Evolutionary conservation across 2,329 filamentous ascomycete species (phyloP).

Genomic region (Phaeosphaeria sp.): DNA sequence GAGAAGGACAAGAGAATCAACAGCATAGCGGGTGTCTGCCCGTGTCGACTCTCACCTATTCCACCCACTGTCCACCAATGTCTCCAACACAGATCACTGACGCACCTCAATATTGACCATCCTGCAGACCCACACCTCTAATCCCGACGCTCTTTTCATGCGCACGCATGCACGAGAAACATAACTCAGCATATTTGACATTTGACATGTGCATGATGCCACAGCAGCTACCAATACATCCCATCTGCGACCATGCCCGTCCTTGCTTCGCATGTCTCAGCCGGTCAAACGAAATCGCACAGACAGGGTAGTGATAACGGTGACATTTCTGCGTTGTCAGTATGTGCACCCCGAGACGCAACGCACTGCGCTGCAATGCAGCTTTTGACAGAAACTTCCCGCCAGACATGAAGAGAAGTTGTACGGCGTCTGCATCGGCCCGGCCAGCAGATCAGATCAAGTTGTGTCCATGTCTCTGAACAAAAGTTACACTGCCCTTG

Average conservation of each 20-base stretch:
- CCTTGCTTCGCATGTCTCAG: neutral
- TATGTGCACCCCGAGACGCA: neutral
- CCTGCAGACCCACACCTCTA: neutral
- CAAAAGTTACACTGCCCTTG: neutral
- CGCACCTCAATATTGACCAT: neutral
- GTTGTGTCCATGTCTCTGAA: neutral
- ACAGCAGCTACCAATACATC: slow-evolving; percentile 1
- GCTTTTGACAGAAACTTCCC: neutral
- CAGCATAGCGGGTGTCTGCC: slow-evolving; percentile 18
- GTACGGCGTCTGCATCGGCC: neutral
- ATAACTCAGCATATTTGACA: slow-evolving; percentile 7
- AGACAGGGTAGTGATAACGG: neutral
- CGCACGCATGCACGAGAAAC: slow-evolving; percentile 7
- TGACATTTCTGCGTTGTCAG: neutral
- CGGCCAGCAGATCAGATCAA: neutral
- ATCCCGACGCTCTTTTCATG: neutral
- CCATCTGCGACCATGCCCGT: too few species aligned
- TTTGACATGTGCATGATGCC: slow-evolving; percentile 11
- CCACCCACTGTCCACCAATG: neutral
- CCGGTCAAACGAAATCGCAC: neutral
- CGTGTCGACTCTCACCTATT: slow-evolving; percentile 7
- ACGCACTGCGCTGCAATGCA: neutral
- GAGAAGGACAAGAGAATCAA: slow-evolving; percentile 26
- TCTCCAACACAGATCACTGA: neutral
- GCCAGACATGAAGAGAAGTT: neutral